phyloP scores from a whole-genome alignment of 768 basidiomycete species.

The Leucosporidium creatinivorum region DNA sequence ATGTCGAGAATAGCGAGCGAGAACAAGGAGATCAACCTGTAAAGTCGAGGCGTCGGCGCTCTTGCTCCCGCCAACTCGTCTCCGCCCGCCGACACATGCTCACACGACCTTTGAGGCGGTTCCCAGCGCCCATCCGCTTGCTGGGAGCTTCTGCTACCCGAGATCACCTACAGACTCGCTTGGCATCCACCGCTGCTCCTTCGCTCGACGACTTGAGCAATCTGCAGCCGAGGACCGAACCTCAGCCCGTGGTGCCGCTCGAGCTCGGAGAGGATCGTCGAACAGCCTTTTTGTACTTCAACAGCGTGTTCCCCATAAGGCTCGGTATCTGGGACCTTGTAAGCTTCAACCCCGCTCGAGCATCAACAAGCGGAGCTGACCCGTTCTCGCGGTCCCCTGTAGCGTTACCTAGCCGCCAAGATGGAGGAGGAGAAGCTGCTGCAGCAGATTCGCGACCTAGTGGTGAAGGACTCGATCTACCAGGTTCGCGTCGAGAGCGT shows the following conservation, averaged over 20 bases:
- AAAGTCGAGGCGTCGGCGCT: no score
- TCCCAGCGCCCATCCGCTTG: no score
- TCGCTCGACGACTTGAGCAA: no score
- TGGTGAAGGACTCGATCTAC: slow-evolving; percentile 52
- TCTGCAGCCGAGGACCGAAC: no score
- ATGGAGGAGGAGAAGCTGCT: slow-evolving; percentile 58
- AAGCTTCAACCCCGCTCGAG: slow-evolving; percentile 38
- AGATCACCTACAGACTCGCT: no score
- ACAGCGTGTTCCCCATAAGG: slow-evolving; percentile 69
- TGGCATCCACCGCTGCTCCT: no score
- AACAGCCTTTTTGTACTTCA: slow-evolving; percentile 62
- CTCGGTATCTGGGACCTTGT: slow-evolving; percentile 63
- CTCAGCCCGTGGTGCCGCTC: neutral
- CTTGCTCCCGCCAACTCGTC: no score
- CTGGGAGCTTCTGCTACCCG: no score
- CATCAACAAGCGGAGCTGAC: slow-evolving; percentile 9
- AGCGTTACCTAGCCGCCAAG: slow-evolving; percentile 55
- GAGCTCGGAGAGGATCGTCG: slow-evolving; percentile 38
- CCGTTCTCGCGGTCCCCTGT: neutral
- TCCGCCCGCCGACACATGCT: no score
- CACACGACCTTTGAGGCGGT: no score
- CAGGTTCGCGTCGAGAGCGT: slow-evolving; percentile 58
- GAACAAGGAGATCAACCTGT: no score
- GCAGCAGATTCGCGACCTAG: slow-evolving; percentile 46
- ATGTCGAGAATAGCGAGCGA: no score